Conservation (phyloP, 768 basidiomycete genomes). For the Leucosporidium creatinivorum region DNA sequence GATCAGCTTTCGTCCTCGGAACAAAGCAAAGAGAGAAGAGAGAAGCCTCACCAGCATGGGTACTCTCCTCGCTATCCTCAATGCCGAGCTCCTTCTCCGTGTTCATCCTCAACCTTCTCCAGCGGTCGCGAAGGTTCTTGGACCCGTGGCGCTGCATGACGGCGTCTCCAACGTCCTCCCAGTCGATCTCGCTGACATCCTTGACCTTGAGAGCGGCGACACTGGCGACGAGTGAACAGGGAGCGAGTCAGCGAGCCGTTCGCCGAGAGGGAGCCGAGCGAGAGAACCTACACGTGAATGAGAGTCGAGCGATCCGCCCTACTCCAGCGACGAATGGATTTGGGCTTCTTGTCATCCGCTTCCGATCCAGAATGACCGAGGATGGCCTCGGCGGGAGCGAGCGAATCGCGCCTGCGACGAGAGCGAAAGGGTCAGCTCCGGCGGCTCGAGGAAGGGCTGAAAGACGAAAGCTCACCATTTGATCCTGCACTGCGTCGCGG, state of each 20-base stretch:
- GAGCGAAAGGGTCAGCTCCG: neutral
- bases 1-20: neutral
- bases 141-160: conserved; percentile 11
- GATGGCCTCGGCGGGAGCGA: neutral
- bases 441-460: neutral
- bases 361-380: neutral
- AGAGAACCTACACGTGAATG: conserved; percentile 15
- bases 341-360: neutral
- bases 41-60: conserved; percentile 1
- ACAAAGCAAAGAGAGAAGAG: neutral
- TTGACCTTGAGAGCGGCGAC: neutral
- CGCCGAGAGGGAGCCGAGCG: neutral
- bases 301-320: conserved; percentile 4
- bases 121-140: conserved; percentile 24
- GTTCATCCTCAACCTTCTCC: neutral
- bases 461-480: conserved; percentile 23
- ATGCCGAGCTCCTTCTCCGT: too few relatives aligned
- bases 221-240: neutral
- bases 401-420: too few relatives aligned
- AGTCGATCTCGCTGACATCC: conserved; percentile 20
- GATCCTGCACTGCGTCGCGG: conserved; percentile 22
- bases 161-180: neutral
- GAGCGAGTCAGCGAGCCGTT: neutral
- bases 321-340: neutral
- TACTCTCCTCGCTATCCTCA: neutral